Evolutionary conservation across 2,329 filamentous ascomycete genomes (phyloP), one percentile per base, ranked within the genome.

Genomic region (Aspergillus sergii): DNA sequence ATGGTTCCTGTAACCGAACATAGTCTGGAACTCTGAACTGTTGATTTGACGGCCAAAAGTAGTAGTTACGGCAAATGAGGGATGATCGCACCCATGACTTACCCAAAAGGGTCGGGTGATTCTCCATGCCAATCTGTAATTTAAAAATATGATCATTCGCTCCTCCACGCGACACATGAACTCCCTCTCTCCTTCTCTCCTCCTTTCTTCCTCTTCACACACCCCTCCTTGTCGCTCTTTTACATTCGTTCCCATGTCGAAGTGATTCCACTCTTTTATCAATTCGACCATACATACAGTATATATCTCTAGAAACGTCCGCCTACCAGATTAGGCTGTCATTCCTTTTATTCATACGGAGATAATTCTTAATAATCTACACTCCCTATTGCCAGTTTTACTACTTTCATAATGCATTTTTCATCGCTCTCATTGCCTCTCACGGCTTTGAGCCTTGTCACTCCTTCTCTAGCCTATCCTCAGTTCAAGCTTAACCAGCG

Each of bases 371-470:
- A 57, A 46, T 51, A 55, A 39, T 34, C 46, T 21, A 59, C 56
- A 14, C 53, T 48, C 30, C 57, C 28, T 62, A 39, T 58, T 57
- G 7, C 61, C 34, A 41, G 57, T 51, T 57, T 19, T 28, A 30
- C 26, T 39, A 30, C 61, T 36, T 58, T 57, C 21, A 66, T 50
- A 41, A 76, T 76, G 73, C 72, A 69, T 64, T 46, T 71, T 16
- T 36, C 64, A 36, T 63, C 63, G 45, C 58, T 70, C 30, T 72
- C 73, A n/a, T 58, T 75, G 26, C 68, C 69, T 55, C 59, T 72
- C n/a, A 63, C 66, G 55, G 67, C 63, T 4, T 55, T 75, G 60
- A 59, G 70, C 61, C 62, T 76, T 11, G 64, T 68, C 51, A 66
- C 68, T 54, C 69, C 68, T 23, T 60, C 68, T 21, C 50, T 63